These are phyloP conservation scores for Castanea sativa DNA, from an alignment of 306 rosid species.

Conservation along the genomic window DNA sequence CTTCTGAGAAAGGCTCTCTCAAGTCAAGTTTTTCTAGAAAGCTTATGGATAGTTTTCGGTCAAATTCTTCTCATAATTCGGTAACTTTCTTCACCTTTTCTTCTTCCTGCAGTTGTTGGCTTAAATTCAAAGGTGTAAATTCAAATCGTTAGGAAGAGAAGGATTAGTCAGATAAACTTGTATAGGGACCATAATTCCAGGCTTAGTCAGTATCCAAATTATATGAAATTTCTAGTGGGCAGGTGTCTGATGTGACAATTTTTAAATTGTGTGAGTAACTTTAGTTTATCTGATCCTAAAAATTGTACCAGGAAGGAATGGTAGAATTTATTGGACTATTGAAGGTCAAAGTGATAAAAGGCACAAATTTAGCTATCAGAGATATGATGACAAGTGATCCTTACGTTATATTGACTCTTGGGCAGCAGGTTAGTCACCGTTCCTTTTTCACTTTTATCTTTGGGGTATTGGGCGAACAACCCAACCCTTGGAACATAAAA, in stretches of 20 bases:
- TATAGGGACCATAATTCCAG: conserved; percentile 10
- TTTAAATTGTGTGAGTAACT: neutral
- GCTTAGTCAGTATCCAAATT: conserved; percentile 8
- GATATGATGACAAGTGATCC: conserved; percentile 99
- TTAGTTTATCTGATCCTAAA: conserved; percentile 36
- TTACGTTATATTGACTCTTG: conserved; percentile 83
- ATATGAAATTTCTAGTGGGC: neutral
- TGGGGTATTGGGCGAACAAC: neutral
- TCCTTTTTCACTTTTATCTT: conserved; percentile 13
- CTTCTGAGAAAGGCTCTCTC: conserved; percentile 46
- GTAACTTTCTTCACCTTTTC: conserved; percentile 40
- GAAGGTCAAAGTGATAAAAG: conserved; percentile 87
- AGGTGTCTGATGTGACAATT: neutral
- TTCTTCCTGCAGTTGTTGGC: conserved; percentile 21
- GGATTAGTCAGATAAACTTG: conserved; percentile 8
- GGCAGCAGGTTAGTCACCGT: conserved; percentile 66
- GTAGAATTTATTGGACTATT: conserved; percentile 86
- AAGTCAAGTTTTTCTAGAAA: conserved; percentile 56
- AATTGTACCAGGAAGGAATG: conserved; percentile 79
- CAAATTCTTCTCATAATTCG: conserved; percentile 48
- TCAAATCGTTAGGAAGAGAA: neutral
- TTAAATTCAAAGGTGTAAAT: conserved; percentile 7
- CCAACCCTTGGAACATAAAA: neutral
- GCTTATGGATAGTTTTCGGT: conserved; percentile 51
- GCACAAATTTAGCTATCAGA: conserved; percentile 85